Percentiles rank a stretch among this genome's conserved stretches.
Conservation (phyloP, 108 stramenopile species). For the Stephanodiscus triporus region DNA sequence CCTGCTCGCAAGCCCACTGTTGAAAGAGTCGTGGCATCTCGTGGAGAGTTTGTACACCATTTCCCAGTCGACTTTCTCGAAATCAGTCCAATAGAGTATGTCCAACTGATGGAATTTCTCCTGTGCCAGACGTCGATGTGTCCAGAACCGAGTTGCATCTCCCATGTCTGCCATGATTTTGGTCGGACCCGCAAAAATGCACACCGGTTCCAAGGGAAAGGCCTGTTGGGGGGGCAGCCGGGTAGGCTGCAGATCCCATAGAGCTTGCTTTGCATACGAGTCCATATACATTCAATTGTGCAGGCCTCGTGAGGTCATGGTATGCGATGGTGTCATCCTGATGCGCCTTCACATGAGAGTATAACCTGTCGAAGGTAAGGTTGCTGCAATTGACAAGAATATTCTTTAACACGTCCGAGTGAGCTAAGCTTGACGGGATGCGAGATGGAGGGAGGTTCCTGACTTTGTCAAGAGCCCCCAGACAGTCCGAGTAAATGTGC, state of each 20-base stretch:
- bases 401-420: conserved; percentile 21
- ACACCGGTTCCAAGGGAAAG: conserved; percentile 24
- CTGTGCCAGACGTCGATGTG: neutral
- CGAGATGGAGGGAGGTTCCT: neutral
- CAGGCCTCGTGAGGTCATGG: neutral
- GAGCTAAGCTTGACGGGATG: conserved; percentile 11
- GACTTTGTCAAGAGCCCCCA: conserved; percentile 15
- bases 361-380: conserved; percentile 7
- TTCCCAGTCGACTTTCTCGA: conserved; percentile 4
- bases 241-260: neutral
- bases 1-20: conserved; percentile 12
- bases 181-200: neutral
- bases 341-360: conserved; percentile 24
- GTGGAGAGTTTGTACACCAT: neutral
- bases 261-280: neutral
- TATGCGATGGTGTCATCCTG: conserved; percentile 14
- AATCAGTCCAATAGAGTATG: neutral
- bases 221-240: neutral
- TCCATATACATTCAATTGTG: conserved; percentile 17
- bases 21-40: neutral
- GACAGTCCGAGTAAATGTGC: conserved; percentile 18
- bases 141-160: neutral
- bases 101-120: neutral
- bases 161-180: conserved; percentile 18
- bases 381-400: conserved; percentile 15